Conservation (phyloP, 352 stramenopile species). For the Globisporangium emineosum region DNA sequence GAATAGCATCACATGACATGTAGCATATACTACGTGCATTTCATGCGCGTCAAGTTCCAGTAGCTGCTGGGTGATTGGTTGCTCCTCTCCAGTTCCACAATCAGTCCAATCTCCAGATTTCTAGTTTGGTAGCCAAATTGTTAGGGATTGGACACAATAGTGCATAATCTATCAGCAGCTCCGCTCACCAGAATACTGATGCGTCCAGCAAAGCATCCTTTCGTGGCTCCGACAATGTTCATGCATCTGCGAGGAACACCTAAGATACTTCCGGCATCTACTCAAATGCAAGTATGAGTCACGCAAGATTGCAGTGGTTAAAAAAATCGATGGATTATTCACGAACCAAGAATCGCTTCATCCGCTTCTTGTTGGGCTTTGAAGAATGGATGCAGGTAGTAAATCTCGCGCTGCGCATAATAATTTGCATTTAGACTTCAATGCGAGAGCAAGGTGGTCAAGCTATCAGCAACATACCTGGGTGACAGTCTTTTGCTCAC, state of each 20-base stretch:
- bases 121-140: conserved; percentile 21
- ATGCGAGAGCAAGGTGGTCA: not conserved
- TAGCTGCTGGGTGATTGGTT: conserved; percentile 76
- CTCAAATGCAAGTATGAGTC: not conserved
- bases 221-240: conserved; percentile 84
- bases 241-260: conserved; percentile 60
- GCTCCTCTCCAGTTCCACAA: conserved; percentile 54
- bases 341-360: conserved; percentile 74
- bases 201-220: conserved; percentile 66
- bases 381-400: conserved; percentile 86
- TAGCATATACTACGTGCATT: conserved; percentile 30
- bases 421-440: not conserved
- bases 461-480: conserved; percentile 36
- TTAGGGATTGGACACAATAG: not conserved
- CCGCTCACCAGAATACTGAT: conserved; percentile 46
- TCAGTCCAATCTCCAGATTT: conserved; percentile 50
- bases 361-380: conserved; percentile 76
- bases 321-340: not conserved
- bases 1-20: not conserved
- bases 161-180: not conserved
- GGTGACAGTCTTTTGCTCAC: conserved; percentile 77
- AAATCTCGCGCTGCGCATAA: conserved; percentile 60
- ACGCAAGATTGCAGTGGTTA: too few relatives aligned
- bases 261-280: conserved; percentile 73
- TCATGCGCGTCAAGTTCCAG: conserved; percentile 46